Evolutionary conservation across 2,329 filamentous ascomycete genomes (phyloP).

Genomic region (Fusarium nodosum): DNA sequence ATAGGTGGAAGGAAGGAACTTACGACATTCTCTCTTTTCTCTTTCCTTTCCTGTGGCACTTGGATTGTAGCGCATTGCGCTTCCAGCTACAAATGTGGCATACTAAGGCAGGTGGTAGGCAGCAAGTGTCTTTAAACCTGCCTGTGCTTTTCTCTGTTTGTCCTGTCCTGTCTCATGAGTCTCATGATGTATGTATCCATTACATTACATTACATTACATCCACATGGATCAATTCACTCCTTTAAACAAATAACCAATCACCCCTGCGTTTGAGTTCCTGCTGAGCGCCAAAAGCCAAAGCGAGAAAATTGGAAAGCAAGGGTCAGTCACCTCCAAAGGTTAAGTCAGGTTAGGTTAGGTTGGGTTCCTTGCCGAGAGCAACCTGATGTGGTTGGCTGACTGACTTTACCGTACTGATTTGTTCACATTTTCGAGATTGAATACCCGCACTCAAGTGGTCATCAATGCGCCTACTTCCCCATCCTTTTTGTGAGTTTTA

Average conservation of each 20-base stretch:
- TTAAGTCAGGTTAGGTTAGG: conserved; percentile 10
- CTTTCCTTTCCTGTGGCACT: conserved; percentile 3
- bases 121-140: conserved; percentile 6
- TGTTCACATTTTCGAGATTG: conserved; percentile 34
- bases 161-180: background rate
- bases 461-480: conserved; percentile 43
- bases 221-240: conserved; percentile 35
- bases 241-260: conserved; percentile 28
- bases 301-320: conserved; percentile 36
- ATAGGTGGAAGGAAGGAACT: conserved; percentile 1
- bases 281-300: conserved; percentile 20
- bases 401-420: conserved; percentile 33
- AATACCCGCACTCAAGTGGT: conserved; percentile 34
- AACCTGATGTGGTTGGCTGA: conserved; percentile 40
- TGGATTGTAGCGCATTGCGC: conserved; percentile 3
- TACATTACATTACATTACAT: conserved; percentile 15
- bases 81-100: conserved; percentile 30
- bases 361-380: conserved; percentile 25
- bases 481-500: conserved; percentile 36
- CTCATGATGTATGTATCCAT: conserved; percentile 39
- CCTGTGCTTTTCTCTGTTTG: conserved; percentile 9
- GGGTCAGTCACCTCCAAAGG: conserved; percentile 32
- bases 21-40: conserved; percentile 11
- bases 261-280: conserved; percentile 34
- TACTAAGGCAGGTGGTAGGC: background rate